Percentiles rank a stretch among this genome's conserved stretches.
phyloP scores from a whole-genome alignment of 768 basidiomycete genomes.

The Rhizopogon salebrosus region DNA sequence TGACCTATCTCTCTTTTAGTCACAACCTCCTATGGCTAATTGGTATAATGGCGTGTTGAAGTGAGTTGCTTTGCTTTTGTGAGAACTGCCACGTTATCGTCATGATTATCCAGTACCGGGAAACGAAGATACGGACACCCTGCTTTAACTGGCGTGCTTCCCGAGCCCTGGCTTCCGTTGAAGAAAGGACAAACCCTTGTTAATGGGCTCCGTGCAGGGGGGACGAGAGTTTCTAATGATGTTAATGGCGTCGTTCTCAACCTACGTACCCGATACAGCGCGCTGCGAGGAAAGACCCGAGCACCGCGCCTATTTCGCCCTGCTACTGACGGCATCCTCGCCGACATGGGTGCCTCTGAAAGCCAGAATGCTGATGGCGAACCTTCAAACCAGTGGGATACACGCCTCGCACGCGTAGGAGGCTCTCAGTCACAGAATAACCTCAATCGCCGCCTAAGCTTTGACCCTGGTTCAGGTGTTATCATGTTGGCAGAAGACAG shows the following conservation, averaged over 20 bases:
- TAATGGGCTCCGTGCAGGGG: conserved; percentile 38
- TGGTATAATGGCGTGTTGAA: conserved; percentile 93
- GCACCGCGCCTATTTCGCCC: conserved; percentile 7
- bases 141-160: conserved; percentile 87
- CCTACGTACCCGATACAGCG: conserved; percentile 66
- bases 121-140: conserved; percentile 94
- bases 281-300: conserved; percentile 33
- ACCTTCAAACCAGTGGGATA: conserved; percentile 58
- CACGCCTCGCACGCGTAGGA: conserved; percentile 19
- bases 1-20: conserved; percentile 36
- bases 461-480: conserved; percentile 81
- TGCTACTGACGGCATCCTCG: conserved; percentile 2
- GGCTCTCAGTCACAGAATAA: conserved; percentile 17
- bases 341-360: conserved; percentile 5
- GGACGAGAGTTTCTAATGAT: conserved; percentile 34
- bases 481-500: conserved; percentile 81
- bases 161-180: conserved; percentile 90
- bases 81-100: conserved; percentile 3
- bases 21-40: conserved; percentile 94
- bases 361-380: conserved; percentile 17
- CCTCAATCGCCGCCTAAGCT: conserved; percentile 66
- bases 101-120: conserved; percentile 59
- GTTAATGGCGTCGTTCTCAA: conserved; percentile 73
- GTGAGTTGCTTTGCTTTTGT: conserved; percentile 32
- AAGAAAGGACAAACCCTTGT: conserved; percentile 77